A percentile compares a stretch with the other conserved stretches of the same genome.
Conservation (phyloP, 2,329 filamentous ascomycete genomes). For the Trichoderma sp. region DNA sequence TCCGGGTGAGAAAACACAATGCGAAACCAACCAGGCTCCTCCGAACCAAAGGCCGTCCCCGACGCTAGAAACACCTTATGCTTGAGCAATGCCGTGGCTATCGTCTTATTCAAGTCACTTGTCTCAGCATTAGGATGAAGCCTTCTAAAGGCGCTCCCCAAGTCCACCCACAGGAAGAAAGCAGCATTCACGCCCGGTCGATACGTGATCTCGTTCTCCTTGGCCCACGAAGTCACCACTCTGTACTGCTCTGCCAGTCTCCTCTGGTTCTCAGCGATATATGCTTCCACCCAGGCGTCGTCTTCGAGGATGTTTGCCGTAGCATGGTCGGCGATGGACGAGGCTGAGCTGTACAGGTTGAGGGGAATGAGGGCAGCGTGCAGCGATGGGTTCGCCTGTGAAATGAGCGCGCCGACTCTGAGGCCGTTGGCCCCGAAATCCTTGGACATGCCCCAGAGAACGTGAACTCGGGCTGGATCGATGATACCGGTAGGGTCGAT, state of each 20-base stretch:
- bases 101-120: slow-evolving; percentile 33
- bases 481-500: slow-evolving; percentile 50
- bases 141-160: slow-evolving; percentile 40
- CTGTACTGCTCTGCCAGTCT: slow-evolving; percentile 45
- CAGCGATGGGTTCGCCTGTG: slow-evolving; percentile 47
- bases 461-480: slow-evolving; percentile 52
- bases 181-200: slow-evolving; percentile 52
- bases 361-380: slow-evolving; percentile 43
- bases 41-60: slow-evolving; percentile 42
- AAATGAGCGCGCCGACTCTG: slow-evolving; percentile 52
- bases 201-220: slow-evolving; percentile 47
- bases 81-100: slow-evolving; percentile 37
- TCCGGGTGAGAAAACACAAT: slow-evolving; percentile 44
- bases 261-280: slow-evolving; percentile 47
- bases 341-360: slow-evolving; percentile 49
- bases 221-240: slow-evolving; percentile 42
- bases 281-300: slow-evolving; percentile 46
- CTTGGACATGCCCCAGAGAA: slow-evolving; percentile 51
- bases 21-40: slow-evolving; percentile 44
- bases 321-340: slow-evolving; percentile 46
- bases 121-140: slow-evolving; percentile 30
- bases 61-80: slow-evolving; percentile 43
- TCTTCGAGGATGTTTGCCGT: slow-evolving; percentile 49
- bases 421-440: slow-evolving; percentile 62
- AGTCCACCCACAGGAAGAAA: slow-evolving; percentile 58